phyloP scores from a whole-genome alignment of 75 land plant genomes.

The Ceratopteris richardii region DNA sequence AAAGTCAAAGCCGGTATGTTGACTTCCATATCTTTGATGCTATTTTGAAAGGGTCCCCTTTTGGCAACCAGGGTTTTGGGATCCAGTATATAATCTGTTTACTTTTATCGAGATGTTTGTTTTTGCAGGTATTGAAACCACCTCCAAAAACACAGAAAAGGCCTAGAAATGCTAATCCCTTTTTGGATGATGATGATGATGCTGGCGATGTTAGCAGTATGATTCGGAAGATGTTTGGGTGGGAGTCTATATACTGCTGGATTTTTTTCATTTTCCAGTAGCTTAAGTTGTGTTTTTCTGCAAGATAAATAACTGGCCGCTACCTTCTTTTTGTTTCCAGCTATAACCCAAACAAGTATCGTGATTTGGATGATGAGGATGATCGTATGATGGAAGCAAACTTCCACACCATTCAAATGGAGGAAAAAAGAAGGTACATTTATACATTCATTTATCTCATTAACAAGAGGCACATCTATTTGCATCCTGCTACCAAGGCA shows the following conservation, averaged over 20 bases:
- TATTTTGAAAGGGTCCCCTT: too few relatives aligned
- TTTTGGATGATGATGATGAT: constrained; percentile 21
- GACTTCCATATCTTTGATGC: too few relatives aligned
- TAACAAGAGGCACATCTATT: not conserved
- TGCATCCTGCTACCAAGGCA: not conserved
- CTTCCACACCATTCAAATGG: constrained; percentile 28
- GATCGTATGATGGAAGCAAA: constrained; percentile 36
- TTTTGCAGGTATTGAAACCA: not conserved
- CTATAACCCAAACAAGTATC: constrained; percentile 30
- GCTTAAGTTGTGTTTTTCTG: not conserved
- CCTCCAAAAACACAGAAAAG: not conserved
- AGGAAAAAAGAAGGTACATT: constrained; percentile 30
- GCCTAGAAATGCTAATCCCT: constrained; percentile 1
- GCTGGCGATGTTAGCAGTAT: constrained; percentile 17
- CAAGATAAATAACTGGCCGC: not conserved
- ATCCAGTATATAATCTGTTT: too few relatives aligned
- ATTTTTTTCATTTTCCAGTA: too few relatives aligned
- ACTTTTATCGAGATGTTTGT: not conserved
- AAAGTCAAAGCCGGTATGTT: not conserved
- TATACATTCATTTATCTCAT: not conserved
- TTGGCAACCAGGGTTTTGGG: too few relatives aligned
- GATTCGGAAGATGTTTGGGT: constrained; percentile 35
- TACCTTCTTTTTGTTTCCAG: constrained; percentile 11
- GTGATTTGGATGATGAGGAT: constrained; percentile 35
- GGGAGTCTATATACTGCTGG: not conserved